Percentiles rank a stretch among this genome's conserved stretches.
These are phyloP conservation scores for Gloeopeniophorella convolvens DNA, from an alignment of 768 basidiomycete species.

Conservation along the genomic window DNA sequence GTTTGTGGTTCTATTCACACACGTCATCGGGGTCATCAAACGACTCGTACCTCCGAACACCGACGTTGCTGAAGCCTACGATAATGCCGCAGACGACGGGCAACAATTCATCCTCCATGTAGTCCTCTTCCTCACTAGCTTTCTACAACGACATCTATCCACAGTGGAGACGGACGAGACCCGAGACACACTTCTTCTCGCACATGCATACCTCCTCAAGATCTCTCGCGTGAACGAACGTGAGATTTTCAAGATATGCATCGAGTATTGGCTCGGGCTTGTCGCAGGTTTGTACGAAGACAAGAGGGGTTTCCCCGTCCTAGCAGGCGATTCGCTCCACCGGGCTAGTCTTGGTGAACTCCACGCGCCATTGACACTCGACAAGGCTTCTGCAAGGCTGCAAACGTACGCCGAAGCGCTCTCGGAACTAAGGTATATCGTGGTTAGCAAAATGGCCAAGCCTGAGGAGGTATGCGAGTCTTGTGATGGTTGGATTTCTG, in stretches of 20 bases:
- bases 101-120: slow-evolving; percentile 98
- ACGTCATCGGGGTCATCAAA: slow-evolving; percentile 97
- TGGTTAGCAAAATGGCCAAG: slow-evolving; percentile 99
- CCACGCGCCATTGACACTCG: slow-evolving; percentile 55
- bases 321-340: slow-evolving; percentile 82
- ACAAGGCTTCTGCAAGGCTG: slow-evolving; percentile 78
- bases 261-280: slow-evolving; percentile 96
- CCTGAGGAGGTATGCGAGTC: slow-evolving; percentile 82
- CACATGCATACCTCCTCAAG: slow-evolving; percentile 97
- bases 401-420: slow-evolving; percentile 94
- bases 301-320: slow-evolving; percentile 85
- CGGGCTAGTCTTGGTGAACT: slow-evolving; percentile 76
- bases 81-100: slow-evolving; percentile 81
- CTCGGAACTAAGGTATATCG: slow-evolving; percentile 87
- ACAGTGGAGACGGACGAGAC: slow-evolving; percentile 90
- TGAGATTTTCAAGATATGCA: slow-evolving; percentile 98
- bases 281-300: slow-evolving; percentile 97
- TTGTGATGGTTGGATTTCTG: neutral
- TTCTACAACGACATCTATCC: slow-evolving; percentile 86
- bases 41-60: slow-evolving; percentile 95
- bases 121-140: slow-evolving; percentile 95
- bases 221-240: slow-evolving; percentile 97
- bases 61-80: slow-evolving; percentile 89
- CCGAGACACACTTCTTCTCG: slow-evolving; percentile 90
- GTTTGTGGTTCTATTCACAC: slow-evolving; percentile 94